Conservation (phyloP, 1,139 yeast species). For the Meyerozyma sp. region DNA sequence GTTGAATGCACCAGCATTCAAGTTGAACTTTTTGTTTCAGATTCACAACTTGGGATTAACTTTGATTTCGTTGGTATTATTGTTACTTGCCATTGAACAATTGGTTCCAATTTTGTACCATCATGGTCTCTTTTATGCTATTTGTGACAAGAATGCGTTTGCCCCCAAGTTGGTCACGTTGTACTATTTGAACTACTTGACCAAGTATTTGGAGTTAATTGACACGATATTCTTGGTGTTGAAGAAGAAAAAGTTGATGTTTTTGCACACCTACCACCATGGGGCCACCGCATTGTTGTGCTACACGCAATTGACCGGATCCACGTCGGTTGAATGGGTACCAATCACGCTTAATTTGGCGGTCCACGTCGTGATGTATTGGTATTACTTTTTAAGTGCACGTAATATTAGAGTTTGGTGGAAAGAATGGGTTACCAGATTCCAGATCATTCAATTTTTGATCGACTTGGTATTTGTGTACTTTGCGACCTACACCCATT, state of each 20-base stretch:
- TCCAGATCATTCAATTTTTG: conserved; percentile 91
- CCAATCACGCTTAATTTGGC: conserved; percentile 84
- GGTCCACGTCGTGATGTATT: conserved; percentile 97
- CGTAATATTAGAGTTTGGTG: conserved; percentile 98
- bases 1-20: conserved; percentile 56
- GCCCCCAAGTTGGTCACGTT: conserved; percentile 79
- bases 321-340: conserved; percentile 93
- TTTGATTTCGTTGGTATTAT: conserved; percentile 56
- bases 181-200: conserved; percentile 75
- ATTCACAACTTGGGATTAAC: conserved; percentile 81
- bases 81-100: conserved; percentile 76
- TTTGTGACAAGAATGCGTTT: conserved; percentile 78
- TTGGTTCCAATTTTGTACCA: conserved; percentile 70
- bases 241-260: conserved; percentile 84
- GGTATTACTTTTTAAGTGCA: conserved; percentile 92
- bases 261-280: conserved; percentile 94
- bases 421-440: conserved; percentile 98
- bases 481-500: conserved; percentile 84
- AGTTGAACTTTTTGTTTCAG: conserved; percentile 59
- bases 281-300: conserved; percentile 97
- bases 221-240: conserved; percentile 91
- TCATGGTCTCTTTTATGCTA: conserved; percentile 80
- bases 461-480: conserved; percentile 86
- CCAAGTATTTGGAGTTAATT: conserved; percentile 76
- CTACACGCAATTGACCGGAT: conserved; percentile 88